Base-by-base conservation (phyloP, 2,329 filamentous ascomycete species). In the Albifimbria verrucaria region DNA sequence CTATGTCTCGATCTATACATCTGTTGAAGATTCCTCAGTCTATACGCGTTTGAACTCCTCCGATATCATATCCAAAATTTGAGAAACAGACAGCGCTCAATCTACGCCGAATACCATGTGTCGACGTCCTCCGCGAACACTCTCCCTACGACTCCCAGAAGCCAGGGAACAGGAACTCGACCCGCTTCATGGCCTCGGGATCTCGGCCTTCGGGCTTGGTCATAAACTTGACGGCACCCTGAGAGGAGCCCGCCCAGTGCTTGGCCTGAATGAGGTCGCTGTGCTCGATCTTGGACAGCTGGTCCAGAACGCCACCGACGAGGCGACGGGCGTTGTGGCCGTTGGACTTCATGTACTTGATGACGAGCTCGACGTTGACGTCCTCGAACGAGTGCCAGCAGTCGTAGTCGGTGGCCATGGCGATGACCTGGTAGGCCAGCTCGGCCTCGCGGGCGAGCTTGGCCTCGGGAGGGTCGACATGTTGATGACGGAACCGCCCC, bases 401-500 rank as follows among this genome's bases (percentile, higher is more conserved):
- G 78, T 99, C 94, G 72, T 99, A 99, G 77, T 99, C 94, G 24
- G 94, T 99, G 28, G 91, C 90, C 94, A 99, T 99, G 80, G 93
- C 96, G 66, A 99, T 96, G 83, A 97, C 95, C 77, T 96, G 92
- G 74, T 97, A 97, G 32, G 88, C 89, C 63, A 99, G 89, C 78
- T 99, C 94, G 22, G 94, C 94, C 77, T 99, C 94, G 51, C 90
- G 87, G 10, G 94, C 94, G 20, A 99, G 86, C 80, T 99, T 99
- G 48, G 93, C 89, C 76, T 99, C 94, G 20, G 94, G 94, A 99
- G 81, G 15, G 88, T 88, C 44, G 90, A 96, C 94, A 99, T 99
- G 82, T 97, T 97, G 80, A 99, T 97, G 50, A 97, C 90, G 59
- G 84, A 89, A 62, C 92, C 93, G 64, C 93, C 93, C 90, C 92